Conservation (phyloP, 306 rosid species). For the Mucuna pruriens region DNA sequence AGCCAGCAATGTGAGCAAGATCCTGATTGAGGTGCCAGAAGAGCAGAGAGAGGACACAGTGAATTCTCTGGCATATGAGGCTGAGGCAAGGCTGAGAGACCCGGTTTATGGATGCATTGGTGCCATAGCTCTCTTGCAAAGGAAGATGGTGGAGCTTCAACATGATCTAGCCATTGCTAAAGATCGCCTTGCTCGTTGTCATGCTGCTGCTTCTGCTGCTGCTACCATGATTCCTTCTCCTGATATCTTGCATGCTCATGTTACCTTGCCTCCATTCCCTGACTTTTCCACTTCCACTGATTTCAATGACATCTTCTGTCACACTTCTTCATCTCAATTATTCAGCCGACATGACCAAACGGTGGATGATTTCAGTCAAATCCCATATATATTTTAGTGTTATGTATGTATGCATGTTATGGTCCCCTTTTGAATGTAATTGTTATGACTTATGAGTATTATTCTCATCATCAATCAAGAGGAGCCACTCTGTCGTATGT, state of each 20-base stretch:
- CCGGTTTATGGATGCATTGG: slow-evolving; percentile 99
- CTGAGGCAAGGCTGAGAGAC: slow-evolving; percentile 81
- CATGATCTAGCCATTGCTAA: slow-evolving; percentile 79
- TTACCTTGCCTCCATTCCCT: slow-evolving; percentile 49
- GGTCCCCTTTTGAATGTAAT: slow-evolving; percentile 22
- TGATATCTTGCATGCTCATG: slow-evolving; percentile 39
- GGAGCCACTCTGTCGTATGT: slow-evolving; percentile 21
- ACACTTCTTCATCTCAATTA: slow-evolving; percentile 49
- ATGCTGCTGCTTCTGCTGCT: slow-evolving; percentile 33
- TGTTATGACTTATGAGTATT: neutral
- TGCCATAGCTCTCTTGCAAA: slow-evolving; percentile 72
- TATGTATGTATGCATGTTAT: neutral
- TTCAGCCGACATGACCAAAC: slow-evolving; percentile 50
- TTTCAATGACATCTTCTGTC: slow-evolving; percentile 52
- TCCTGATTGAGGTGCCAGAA: slow-evolving; percentile 78
- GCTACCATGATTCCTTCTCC: slow-evolving; percentile 22
- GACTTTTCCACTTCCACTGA: slow-evolving; percentile 55
- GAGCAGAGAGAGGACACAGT: slow-evolving; percentile 86
- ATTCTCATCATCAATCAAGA: slow-evolving; percentile 18
- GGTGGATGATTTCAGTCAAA: slow-evolving; percentile 58
- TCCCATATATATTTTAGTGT: slow-evolving; percentile 60
- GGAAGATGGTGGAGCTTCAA: slow-evolving; percentile 76
- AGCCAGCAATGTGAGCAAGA: slow-evolving; percentile 96
- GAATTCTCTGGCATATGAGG: slow-evolving; percentile 85
- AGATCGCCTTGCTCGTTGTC: slow-evolving; percentile 77